phyloP scores from a whole-genome alignment of 768 basidiomycete genomes.

The Stropharia rugosoannulata region DNA sequence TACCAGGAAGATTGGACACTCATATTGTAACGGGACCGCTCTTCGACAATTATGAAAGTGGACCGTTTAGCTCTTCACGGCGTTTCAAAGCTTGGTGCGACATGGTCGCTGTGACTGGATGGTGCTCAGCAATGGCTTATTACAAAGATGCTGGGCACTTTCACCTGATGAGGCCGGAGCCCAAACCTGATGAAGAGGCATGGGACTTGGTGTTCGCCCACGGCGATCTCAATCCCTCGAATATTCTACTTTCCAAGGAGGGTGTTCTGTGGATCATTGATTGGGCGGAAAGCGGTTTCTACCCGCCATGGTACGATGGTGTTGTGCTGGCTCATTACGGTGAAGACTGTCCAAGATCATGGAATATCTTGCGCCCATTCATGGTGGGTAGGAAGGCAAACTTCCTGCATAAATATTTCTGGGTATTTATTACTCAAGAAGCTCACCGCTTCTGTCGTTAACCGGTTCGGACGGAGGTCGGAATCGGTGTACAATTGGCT shows the following conservation, averaged over 20 bases:
- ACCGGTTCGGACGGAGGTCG: too few relatives aligned
- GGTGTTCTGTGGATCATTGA: constrained; percentile 30
- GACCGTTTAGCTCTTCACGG: background rate
- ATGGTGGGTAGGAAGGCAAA: background rate
- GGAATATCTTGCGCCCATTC: background rate
- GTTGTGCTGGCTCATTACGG: constrained; percentile 3
- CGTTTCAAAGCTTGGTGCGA: background rate
- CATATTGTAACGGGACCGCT: background rate
- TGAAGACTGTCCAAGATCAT: background rate
- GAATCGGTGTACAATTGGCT: too few relatives aligned
- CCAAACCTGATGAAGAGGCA: background rate
- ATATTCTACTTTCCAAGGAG: constrained; percentile 23
- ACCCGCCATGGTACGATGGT: constrained; percentile 26
- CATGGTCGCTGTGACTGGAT: background rate
- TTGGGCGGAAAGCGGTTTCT: constrained; percentile 26
- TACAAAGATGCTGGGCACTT: too few relatives aligned
- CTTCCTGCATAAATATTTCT: background rate
- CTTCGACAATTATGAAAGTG: background rate
- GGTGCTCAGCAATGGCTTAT: background rate
- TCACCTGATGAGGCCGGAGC: constrained; percentile 1
- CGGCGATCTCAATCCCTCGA: constrained; percentile 23
- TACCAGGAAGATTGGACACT: background rate
- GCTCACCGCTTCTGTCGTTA: too few relatives aligned
- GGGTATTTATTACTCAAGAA: background rate
- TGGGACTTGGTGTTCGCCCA: constrained; percentile 17